Evolutionary conservation across 352 stramenopile species (phyloP).

Genomic region (Halophytophthora batemanensis): DNA sequence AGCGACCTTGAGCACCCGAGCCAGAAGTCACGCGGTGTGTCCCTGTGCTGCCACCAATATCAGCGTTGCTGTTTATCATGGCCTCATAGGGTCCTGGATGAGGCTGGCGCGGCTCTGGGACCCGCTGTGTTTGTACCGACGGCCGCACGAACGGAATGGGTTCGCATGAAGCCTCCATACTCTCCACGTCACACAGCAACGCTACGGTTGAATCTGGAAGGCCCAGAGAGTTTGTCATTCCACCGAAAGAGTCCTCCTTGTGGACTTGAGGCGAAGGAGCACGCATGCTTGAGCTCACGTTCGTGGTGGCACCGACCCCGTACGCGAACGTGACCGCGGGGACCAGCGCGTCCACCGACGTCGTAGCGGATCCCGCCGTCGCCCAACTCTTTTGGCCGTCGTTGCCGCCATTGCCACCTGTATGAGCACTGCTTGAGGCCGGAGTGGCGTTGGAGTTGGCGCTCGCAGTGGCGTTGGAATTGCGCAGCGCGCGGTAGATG

Average conservation of each 20-base stretch:
- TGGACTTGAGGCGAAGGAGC: neutral
- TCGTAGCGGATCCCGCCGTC: no score
- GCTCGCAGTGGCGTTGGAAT: slow-evolving; percentile 9
- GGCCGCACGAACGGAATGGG: slow-evolving; percentile 15
- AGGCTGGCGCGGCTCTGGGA: neutral
- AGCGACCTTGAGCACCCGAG: no score
- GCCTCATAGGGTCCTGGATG: no score
- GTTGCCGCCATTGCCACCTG: no score
- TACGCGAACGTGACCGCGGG: no score
- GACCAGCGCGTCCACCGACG: no score
- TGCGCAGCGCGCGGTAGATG: slow-evolving; percentile 34
- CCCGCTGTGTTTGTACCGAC: slow-evolving; percentile 4
- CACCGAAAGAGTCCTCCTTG: neutral
- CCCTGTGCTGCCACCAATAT: neutral
- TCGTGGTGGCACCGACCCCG: no score
- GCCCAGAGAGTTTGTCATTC: no score
- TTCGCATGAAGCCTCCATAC: slow-evolving; percentile 24
- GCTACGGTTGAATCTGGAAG: slow-evolving; percentile 10
- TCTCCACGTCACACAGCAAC: slow-evolving; percentile 23
- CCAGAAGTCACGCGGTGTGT: no score
- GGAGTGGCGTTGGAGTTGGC: no score
- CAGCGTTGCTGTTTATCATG: slow-evolving; percentile 7
- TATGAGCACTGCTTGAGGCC: no score
- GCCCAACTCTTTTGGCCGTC: no score
- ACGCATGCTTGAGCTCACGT: slow-evolving; percentile 1